These are phyloP conservation scores for Pelargonium nanum DNA, from an alignment of 345 rosid species.

Conservation along the genomic window DNA sequence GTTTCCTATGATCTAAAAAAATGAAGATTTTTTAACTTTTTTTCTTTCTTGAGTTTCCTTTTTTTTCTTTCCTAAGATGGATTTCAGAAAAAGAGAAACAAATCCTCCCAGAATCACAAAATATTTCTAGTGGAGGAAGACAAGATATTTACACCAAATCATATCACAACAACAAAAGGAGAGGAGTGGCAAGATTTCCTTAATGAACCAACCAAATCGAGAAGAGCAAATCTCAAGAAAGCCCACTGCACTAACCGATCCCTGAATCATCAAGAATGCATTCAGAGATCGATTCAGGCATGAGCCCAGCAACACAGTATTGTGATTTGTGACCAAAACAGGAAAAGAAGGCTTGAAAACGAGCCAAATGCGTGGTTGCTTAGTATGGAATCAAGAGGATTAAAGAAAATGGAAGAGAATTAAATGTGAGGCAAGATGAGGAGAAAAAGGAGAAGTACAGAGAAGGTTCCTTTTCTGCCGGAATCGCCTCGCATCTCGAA, in stretches of 20 bases:
- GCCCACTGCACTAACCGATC: conserved; percentile 17
- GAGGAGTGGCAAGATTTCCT: background rate
- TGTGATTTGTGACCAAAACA: background rate
- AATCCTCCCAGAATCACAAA: conserved; percentile 39
- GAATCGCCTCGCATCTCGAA: conserved; percentile 60
- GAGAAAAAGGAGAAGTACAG: conserved; percentile 53
- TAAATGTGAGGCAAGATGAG: conserved; percentile 58
- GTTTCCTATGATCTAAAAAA: background rate
- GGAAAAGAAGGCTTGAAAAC: no score
- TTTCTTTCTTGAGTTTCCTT: conserved; percentile 1
- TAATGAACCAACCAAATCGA: conserved; percentile 6
- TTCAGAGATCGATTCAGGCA: conserved; percentile 24
- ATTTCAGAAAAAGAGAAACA: conserved; percentile 9
- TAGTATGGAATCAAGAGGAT: background rate
- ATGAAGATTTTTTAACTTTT: conserved; percentile 14
- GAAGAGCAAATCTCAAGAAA: background rate
- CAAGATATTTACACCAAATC: conserved; percentile 30
- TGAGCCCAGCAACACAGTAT: conserved; percentile 6
- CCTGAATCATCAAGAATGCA: conserved; percentile 34
- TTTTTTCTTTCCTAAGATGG: conserved; percentile 6
- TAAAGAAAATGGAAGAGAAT: background rate
- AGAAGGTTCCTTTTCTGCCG: conserved; percentile 48
- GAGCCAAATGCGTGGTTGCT: background rate
- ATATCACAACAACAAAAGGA: background rate
- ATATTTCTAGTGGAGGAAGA: conserved; percentile 23